Evolutionary conservation across 495 filamentous ascomycete genomes (phyloP).

Genomic region (Aspergillus avenaceus): DNA sequence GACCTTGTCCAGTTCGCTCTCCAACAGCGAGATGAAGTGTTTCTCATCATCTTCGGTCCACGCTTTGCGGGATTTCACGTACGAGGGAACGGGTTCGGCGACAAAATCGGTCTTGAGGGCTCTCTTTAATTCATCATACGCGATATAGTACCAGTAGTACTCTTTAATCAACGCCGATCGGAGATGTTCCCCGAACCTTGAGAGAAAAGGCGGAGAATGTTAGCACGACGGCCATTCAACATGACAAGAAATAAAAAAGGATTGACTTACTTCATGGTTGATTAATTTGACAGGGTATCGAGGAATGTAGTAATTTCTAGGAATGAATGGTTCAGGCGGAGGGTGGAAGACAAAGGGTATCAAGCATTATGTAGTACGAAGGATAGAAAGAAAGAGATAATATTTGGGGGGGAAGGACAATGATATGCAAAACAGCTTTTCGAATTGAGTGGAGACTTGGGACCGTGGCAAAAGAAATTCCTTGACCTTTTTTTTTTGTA

Average conservation of each 20-base stretch:
- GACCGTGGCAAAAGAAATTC: too few species aligned
- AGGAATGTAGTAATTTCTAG: too few species aligned
- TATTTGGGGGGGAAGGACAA: background rate
- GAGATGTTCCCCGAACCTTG: conserved; percentile 95
- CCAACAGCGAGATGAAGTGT: conserved; percentile 78
- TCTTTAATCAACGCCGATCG: conserved; percentile 90
- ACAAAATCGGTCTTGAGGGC: conserved; percentile 74
- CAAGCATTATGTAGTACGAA: background rate
- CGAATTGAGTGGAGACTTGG: background rate
- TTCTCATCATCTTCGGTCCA: conserved; percentile 95
- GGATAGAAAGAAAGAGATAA: background rate
- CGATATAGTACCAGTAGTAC: conserved; percentile 95
- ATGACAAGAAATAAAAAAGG: background rate
- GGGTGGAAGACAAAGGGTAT: background rate
- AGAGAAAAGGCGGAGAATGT: conserved; percentile 14
- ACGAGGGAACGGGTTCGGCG: conserved; percentile 48
- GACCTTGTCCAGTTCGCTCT: conserved; percentile 92
- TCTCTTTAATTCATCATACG: conserved; percentile 88
- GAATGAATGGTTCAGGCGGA: background rate
- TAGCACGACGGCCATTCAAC: background rate
- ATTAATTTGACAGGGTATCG: too few species aligned
- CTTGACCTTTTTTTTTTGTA: too few species aligned
- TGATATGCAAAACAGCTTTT: background rate
- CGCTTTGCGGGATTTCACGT: conserved; percentile 53
- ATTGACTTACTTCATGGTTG: conserved; percentile 7